These are phyloP conservation scores for Sordariomycetes sp. DNA, from an alignment of 2,329 filamentous ascomycete genomes.

Conservation along the genomic window DNA sequence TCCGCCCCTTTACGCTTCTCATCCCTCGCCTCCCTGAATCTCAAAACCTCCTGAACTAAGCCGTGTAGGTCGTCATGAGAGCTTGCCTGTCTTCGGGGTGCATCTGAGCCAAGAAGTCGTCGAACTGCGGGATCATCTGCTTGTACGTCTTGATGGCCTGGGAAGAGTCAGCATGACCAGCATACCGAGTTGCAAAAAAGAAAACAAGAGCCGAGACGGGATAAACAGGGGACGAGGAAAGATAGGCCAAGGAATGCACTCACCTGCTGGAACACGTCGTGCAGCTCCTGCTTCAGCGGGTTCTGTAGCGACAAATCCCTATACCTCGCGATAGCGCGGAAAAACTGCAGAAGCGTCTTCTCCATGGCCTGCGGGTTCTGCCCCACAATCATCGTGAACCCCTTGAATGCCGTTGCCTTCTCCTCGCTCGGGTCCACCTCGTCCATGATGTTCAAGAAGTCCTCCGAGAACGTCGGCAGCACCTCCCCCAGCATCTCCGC, in stretches of 20 bases:
- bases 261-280: constrained; percentile 66
- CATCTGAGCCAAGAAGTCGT: constrained; percentile 38
- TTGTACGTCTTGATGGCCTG: constrained; percentile 42
- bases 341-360: constrained; percentile 68
- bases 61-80: constrained; percentile 31
- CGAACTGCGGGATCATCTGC: constrained; percentile 45
- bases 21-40: not conserved
- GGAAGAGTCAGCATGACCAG: constrained; percentile 1
- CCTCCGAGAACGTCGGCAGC: constrained; percentile 64
- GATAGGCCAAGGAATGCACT: constrained; percentile 15
- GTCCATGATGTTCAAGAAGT: constrained; percentile 71
- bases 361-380: constrained; percentile 90
- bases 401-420: constrained; percentile 85
- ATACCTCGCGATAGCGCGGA: constrained; percentile 71
- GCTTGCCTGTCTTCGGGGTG: constrained; percentile 33
- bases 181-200: too few species aligned
- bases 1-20: not conserved
- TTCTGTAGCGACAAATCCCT: constrained; percentile 47
- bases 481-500: constrained; percentile 65
- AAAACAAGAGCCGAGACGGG: constrained; percentile 6
- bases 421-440: constrained; percentile 83
- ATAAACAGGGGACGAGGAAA: constrained; percentile 5
- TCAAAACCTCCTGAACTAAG: constrained; percentile 14
- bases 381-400: constrained; percentile 74
- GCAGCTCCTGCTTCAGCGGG: constrained; percentile 50